These are phyloP conservation scores for Syzygium aromaticum DNA, from an alignment of 345 rosid species.

Conservation along the genomic window DNA sequence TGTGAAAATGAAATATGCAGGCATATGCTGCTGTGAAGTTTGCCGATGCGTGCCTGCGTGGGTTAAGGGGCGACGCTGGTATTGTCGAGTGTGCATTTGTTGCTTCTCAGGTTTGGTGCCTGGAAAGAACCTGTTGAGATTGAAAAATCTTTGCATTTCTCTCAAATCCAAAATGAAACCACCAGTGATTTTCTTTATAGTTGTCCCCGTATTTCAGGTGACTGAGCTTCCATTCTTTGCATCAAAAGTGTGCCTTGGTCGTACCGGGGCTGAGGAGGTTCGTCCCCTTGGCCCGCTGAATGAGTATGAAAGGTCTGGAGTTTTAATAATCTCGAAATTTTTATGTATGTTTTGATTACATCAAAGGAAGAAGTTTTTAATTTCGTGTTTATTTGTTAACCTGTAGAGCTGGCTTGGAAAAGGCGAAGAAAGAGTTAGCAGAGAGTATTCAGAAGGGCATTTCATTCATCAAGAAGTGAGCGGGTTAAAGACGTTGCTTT, in stretches of 20 bases:
- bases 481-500: neutral
- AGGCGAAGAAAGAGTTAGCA: constrained; percentile 79
- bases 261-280: too few species aligned
- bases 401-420: constrained; percentile 65
- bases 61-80: constrained; percentile 73
- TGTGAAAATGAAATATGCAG: constrained; percentile 15
- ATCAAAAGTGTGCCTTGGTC: too few species aligned
- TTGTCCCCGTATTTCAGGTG: constrained; percentile 28
- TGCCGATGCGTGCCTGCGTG: constrained; percentile 84
- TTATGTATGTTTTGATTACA: too few species aligned
- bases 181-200: neutral
- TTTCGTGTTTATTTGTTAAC: neutral
- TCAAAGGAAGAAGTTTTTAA: too few species aligned
- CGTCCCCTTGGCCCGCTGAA: too few species aligned
- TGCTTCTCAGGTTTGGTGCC: constrained; percentile 48
- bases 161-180: too few species aligned
- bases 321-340: too few species aligned
- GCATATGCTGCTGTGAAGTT: constrained; percentile 96
- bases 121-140: neutral
- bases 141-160: too few species aligned
- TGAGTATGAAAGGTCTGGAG: too few species aligned
- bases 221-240: neutral
- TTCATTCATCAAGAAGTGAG: constrained; percentile 52
- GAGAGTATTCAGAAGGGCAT: constrained; percentile 79
- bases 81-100: constrained; percentile 71